Evolutionary conservation across 176 grass and related monocot species (phyloP).

Genomic region (Ampelocalamus luodianensis): DNA sequence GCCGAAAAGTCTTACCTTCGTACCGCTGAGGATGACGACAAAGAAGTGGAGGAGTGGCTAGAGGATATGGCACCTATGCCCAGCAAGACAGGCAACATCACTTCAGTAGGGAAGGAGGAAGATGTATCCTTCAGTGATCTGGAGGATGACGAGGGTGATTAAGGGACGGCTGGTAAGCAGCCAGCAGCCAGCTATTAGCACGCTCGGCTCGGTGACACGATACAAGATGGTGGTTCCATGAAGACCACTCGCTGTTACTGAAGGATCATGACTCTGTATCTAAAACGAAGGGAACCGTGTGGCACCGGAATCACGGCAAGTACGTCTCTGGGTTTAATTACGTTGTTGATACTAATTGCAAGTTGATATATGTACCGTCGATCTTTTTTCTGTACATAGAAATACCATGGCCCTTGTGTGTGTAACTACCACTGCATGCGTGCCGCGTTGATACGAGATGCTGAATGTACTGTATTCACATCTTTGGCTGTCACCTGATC

Average conservation of each 20-base stretch:
- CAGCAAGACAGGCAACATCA: slow-evolving; percentile 33
- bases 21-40: slow-evolving; percentile 34
- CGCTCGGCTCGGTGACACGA: neutral
- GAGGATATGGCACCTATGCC: slow-evolving; percentile 49
- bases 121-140: slow-evolving; percentile 82
- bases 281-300: too few relatives aligned
- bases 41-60: slow-evolving; percentile 72
- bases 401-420: neutral
- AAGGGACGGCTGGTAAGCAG: neutral
- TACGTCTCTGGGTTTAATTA: neutral
- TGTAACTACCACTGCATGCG: neutral
- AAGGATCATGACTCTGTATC: neutral
- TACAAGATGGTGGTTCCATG: slow-evolving; percentile 27
- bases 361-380: neutral
- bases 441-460: neutral
- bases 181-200: neutral
- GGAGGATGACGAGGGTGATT: slow-evolving; percentile 65
- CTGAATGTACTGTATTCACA: slow-evolving; percentile 24
- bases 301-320: slow-evolving; percentile 11
- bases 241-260: neutral
- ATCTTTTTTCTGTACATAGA: slow-evolving; percentile 43
- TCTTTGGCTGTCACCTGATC: neutral
- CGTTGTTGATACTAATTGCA: neutral
- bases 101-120: slow-evolving; percentile 48
- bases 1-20: slow-evolving; percentile 24